Evolutionary conservation across 805 yeast genomes (phyloP), one percentile per base, ranked within the genome.

Genomic region (Schwanniomyces polymorphus): DNA sequence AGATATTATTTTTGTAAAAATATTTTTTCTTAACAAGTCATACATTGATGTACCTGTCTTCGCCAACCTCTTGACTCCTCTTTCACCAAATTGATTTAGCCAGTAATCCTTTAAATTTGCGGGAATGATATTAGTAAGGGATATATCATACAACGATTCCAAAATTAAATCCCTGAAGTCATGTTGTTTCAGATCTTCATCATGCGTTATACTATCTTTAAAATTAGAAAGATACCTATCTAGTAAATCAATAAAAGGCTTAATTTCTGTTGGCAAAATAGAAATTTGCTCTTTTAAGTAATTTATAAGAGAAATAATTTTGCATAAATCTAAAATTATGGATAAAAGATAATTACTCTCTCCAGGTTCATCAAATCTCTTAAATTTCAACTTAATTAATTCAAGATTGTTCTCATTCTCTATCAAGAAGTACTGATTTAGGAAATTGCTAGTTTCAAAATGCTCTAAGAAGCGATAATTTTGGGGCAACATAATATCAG

Each of bases 81-180:
- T 68, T 50, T 85, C 90, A 0, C 88, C 91, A 28, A 86, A 67
- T 41, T 82, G 80, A 53, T 84, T 84, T 18, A 79, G 74, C 57
- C 87, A 67, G 82, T 84, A 86, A 46, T 80, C 82, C 48, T 74
- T 75, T 1, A 81, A 65, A 0, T 71, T 63, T 11, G 67, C 71
- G 1, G 81, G 74, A 48, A 84, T 69, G 43, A 79, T 67, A 1
- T 86, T 86, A 0, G 87, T 80, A 3, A 82, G 56, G 2, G 82
- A 60, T 18, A 80, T 54, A 42, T 78, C 79, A 46, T 74, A 74
- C 7, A 82, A 58, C 31, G 57, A 54, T 8, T 51, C 43, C 12
- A 50, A 42, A 16, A 67, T 53, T 11, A 54, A 43, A 1, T 28
- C 41, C 12, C 16, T 38, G 23, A 47, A 48, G 43, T 72, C 68